These are phyloP conservation scores for Aspergillus texensis DNA, from an alignment of 2,329 filamentous ascomycete species.

Conservation along the genomic window DNA sequence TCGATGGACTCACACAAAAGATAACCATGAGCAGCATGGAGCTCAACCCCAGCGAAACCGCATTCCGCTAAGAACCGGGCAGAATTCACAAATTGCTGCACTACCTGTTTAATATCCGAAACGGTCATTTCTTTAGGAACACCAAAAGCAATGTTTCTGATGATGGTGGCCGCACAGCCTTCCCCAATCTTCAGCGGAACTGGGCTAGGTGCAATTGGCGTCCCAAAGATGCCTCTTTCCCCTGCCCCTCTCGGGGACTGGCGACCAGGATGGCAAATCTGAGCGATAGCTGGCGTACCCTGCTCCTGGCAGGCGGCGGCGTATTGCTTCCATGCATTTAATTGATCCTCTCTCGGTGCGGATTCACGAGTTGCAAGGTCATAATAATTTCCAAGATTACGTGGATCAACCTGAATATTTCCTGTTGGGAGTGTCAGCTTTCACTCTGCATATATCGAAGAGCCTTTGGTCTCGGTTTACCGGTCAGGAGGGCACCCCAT, in stretches of 20 bases:
- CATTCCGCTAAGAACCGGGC: slow-evolving; percentile 49
- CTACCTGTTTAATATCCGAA: slow-evolving; percentile 54
- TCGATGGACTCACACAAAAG: slow-evolving; percentile 32
- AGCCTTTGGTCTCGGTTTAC: neutral
- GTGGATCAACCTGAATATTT: slow-evolving; percentile 11
- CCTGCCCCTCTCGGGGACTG: slow-evolving; percentile 40
- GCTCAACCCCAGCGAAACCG: slow-evolving; percentile 28
- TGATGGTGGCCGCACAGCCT: neutral
- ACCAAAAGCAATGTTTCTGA: slow-evolving; percentile 32
- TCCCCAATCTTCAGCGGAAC: slow-evolving; percentile 7
- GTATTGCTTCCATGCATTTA: slow-evolving; percentile 9
- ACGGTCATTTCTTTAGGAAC: slow-evolving; percentile 57
- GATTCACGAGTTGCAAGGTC: neutral
- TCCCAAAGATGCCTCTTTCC: slow-evolving; percentile 24
- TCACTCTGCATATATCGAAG: neutral
- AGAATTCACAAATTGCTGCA: slow-evolving; percentile 52
- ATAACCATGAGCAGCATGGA: slow-evolving; percentile 53
- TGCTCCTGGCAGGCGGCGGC: slow-evolving; percentile 20
- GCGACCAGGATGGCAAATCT: slow-evolving; percentile 41
- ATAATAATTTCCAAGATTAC: slow-evolving; percentile 5
- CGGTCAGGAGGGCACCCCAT: slow-evolving; percentile 11
- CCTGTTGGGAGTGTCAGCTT: neutral
- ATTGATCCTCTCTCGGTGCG: neutral
- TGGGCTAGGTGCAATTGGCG: slow-evolving; percentile 25
- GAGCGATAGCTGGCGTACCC: slow-evolving; percentile 39